Conservation (phyloP, 176 grass and related monocot species). For the Juncus inflexus region DNA sequence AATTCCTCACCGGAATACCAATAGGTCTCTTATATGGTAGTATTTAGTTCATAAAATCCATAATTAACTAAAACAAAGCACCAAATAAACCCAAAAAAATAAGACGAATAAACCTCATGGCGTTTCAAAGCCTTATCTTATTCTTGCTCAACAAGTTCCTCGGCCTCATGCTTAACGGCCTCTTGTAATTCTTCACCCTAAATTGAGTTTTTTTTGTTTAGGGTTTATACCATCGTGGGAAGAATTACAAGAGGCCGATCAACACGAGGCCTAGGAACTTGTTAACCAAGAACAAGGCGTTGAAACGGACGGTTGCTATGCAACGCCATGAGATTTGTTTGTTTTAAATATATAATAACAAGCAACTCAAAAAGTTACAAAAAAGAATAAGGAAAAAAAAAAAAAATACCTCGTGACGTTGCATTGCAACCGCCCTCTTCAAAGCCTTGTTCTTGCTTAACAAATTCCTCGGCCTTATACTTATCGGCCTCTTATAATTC, state of each 20-base stretch:
- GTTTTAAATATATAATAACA: too few relatives aligned
- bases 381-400: not conserved
- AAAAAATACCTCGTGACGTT: conserved; percentile 98
- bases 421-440: conserved; percentile 86
- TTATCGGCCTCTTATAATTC: conserved; percentile 90
- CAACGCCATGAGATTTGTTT: conserved; percentile 89
- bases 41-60: too few relatives aligned
- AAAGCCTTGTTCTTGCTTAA: conserved; percentile 91
- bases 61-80: too few relatives aligned
- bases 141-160: conserved; percentile 94
- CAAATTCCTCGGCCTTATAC: conserved; percentile 89
- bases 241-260: conserved; percentile 91
- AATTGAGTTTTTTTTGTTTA: conserved; percentile 75
- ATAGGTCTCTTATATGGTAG: not conserved
- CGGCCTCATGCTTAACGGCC: conserved; percentile 89
- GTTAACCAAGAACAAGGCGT: conserved; percentile 87
- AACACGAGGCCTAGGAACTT: conserved; percentile 97
- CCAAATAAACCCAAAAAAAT: not conserved
- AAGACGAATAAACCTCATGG: conserved; percentile 54
- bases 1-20: conserved; percentile 86
- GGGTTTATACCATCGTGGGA: conserved; percentile 95
- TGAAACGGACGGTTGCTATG: conserved; percentile 88
- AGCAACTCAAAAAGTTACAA: too few relatives aligned
- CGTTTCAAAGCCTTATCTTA: too few relatives aligned
- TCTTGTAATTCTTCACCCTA: conserved; percentile 87